phyloP scores from a whole-genome alignment of 495 filamentous ascomycete species.

The Eremomyces bilateralis region DNA sequence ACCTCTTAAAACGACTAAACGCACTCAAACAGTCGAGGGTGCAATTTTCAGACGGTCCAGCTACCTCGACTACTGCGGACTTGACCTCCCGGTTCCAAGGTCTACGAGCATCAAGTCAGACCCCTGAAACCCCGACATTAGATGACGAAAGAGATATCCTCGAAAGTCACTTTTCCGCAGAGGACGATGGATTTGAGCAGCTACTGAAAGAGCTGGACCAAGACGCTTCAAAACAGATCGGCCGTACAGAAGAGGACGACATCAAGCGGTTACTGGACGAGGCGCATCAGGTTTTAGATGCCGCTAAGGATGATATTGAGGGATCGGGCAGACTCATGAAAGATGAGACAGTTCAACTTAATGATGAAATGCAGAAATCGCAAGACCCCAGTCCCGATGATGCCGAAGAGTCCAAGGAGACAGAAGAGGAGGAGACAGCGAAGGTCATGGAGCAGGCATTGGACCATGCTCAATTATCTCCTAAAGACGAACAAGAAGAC shows the following conservation, averaged over 20 bases:
- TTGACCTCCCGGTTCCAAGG: conserved; percentile 16
- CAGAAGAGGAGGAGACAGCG: conserved; percentile 15
- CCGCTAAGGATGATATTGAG: neutral
- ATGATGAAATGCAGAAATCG: conserved; percentile 4
- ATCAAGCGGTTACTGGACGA: conserved; percentile 14
- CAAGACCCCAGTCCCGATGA: conserved; percentile 12
- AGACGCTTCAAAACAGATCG: conserved; percentile 13
- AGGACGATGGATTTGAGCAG: conserved; percentile 18
- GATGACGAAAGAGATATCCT: conserved; percentile 2
- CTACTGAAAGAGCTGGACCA: conserved; percentile 20
- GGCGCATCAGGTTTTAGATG: conserved; percentile 8
- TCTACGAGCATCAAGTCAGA: conserved; percentile 4
- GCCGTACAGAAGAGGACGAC: conserved; percentile 12
- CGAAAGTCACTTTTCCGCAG: conserved; percentile 7
- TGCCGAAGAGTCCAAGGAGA: no score
- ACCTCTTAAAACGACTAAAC: conserved; percentile 20
- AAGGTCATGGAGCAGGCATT: conserved; percentile 16
- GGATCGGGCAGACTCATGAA: neutral
- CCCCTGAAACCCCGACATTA: neutral
- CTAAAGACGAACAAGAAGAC: neutral
- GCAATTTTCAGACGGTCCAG: neutral
- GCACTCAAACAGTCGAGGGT: conserved; percentile 17
- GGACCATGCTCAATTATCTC: conserved; percentile 9
- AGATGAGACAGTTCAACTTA: conserved; percentile 1
- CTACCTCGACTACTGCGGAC: conserved; percentile 1